phyloP scores from a whole-genome alignment of 164 flowering plant genomes.

The Magnolia sinica region DNA sequence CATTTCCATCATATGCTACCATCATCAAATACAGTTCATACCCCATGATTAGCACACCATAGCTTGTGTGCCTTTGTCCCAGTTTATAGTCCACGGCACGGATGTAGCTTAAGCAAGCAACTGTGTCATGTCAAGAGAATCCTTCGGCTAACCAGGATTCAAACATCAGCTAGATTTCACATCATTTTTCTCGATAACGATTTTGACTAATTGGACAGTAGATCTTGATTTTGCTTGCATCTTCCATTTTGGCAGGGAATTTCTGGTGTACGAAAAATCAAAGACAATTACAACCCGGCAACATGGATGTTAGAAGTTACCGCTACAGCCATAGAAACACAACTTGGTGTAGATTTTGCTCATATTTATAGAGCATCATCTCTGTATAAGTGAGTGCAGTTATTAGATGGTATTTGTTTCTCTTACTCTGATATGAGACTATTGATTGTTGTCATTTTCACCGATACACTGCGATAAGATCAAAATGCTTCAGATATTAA shows the following conservation, averaged over 20 bases:
- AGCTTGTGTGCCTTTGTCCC: too few relatives aligned
- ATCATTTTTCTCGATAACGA: too few relatives aligned
- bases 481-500: too few relatives aligned
- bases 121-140: too few relatives aligned
- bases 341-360: conserved; percentile 63
- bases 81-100: too few relatives aligned
- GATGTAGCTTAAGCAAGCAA: too few relatives aligned
- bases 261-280: conserved; percentile 61
- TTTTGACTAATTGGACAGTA: background rate
- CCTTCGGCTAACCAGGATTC: too few relatives aligned
- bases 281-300: conserved; percentile 64
- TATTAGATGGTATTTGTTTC: background rate
- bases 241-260: conserved; percentile 31
- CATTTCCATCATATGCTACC: too few relatives aligned
- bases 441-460: background rate
- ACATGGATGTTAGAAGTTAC: conserved; percentile 87
- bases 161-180: too few relatives aligned
- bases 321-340: conserved; percentile 54
- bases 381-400: conserved; percentile 46
- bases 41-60: too few relatives aligned
- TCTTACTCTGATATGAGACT: background rate
- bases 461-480: too few relatives aligned
- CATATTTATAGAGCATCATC: conserved; percentile 44
- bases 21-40: too few relatives aligned
- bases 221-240: background rate